Evolutionary conservation across 306 rosid species (phyloP).

Genomic region (Trifolium subterraneum): DNA sequence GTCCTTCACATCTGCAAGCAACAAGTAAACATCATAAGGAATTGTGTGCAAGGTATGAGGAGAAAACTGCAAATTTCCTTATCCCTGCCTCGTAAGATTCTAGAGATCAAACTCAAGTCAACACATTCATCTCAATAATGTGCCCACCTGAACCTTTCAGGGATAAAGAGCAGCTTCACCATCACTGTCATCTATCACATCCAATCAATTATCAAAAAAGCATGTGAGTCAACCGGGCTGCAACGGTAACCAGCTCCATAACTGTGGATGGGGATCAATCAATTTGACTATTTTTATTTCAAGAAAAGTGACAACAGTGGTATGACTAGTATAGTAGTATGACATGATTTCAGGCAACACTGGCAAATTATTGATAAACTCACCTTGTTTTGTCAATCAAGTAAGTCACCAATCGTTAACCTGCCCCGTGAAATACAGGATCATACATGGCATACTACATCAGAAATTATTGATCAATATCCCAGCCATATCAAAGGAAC

Average conservation of each 20-base stretch:
- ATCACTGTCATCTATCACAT: constrained; percentile 67
- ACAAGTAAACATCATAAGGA: constrained; percentile 41
- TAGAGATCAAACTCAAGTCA: constrained; percentile 78
- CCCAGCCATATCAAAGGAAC: constrained; percentile 48
- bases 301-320: constrained; percentile 47
- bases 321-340: constrained; percentile 42
- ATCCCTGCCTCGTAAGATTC: constrained; percentile 87
- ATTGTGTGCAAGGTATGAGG: constrained; percentile 35
- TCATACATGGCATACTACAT: constrained; percentile 38
- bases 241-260: constrained; percentile 88
- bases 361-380: constrained; percentile 45
- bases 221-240: constrained; percentile 99
- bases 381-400: constrained; percentile 42
- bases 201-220: constrained; percentile 63
- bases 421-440: constrained; percentile 41
- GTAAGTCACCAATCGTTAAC: constrained; percentile 35
- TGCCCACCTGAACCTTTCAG: constrained; percentile 99
- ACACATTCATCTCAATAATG: constrained; percentile 90
- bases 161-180: constrained; percentile 99
- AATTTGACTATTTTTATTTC: constrained; percentile 52
- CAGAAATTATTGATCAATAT: constrained; percentile 39
- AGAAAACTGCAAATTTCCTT: constrained; percentile 79
- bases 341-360: constrained; percentile 51
- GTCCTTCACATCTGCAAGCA: constrained; percentile 93
- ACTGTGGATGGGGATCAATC: constrained; percentile 90